A percentile compares a stretch with the other conserved stretches of the same genome.
These are phyloP conservation scores for Kluyveromyces dobzhanskii DNA, from an alignment of 805 yeast genomes.

Conservation along the genomic window DNA sequence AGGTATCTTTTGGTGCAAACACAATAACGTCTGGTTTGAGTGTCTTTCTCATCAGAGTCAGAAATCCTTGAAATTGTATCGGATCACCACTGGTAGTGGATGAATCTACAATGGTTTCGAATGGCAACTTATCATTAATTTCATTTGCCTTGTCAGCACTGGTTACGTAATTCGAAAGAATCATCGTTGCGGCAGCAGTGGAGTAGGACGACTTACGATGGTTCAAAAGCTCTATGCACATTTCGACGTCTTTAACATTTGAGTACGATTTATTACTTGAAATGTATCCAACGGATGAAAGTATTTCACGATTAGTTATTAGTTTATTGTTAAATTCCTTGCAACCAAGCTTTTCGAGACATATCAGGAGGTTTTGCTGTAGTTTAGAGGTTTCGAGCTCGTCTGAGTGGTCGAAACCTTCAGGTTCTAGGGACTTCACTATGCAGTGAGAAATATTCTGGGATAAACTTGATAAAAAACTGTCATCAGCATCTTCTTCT, in stretches of 20 bases:
- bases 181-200: conserved; percentile 18
- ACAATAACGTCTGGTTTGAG: conserved; percentile 18
- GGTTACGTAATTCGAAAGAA: conserved; percentile 21
- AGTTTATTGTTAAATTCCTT: conserved; percentile 22
- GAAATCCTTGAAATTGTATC: conserved; percentile 25
- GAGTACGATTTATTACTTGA: conserved; percentile 19
- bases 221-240: conserved; percentile 11
- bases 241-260: conserved; percentile 15
- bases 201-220: conserved; percentile 15
- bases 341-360: conserved; percentile 11
- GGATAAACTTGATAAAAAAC: conserved; percentile 16
- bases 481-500: conserved; percentile 13
- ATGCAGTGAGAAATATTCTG: conserved; percentile 18
- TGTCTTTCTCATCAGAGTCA: conserved; percentile 23
- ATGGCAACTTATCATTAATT: conserved; percentile 9
- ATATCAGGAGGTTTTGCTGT: conserved; percentile 12
- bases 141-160: conserved; percentile 16
- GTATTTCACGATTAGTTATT: conserved; percentile 25
- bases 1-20: conserved; percentile 12
- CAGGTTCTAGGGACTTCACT: conserved; percentile 10
- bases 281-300: conserved; percentile 19
- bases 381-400: conserved; percentile 6
- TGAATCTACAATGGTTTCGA: conserved; percentile 11
- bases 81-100: conserved; percentile 21
- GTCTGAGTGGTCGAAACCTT: conserved; percentile 9